Conservation (phyloP, 176 grass and related monocot species). For the Raddia guianensis region DNA sequence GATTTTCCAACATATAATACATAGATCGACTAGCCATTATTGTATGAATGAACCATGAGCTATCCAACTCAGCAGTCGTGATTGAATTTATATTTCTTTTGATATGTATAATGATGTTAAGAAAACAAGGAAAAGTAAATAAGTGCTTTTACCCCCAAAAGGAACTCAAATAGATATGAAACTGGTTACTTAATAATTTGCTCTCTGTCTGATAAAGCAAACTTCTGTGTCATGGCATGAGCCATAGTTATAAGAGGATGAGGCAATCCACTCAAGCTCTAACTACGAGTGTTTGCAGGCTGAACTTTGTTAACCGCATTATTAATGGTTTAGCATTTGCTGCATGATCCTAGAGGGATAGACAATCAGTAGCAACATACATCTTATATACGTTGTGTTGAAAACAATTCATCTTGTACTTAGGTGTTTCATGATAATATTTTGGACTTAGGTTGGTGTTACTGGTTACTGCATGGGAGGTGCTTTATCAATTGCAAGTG, state of each 20-base stretch:
- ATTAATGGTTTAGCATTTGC: not conserved
- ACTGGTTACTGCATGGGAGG: slow-evolving; percentile 95
- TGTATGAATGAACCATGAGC: not conserved
- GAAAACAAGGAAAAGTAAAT: not conserved
- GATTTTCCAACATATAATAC: not conserved
- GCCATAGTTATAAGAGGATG: not conserved
- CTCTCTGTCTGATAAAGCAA: not conserved
- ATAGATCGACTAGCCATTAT: not conserved
- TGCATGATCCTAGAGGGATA: not conserved
- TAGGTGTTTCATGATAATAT: slow-evolving; percentile 9
- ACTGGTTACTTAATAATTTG: not conserved
- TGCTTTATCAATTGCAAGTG: slow-evolving; percentile 88
- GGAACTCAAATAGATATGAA: not conserved
- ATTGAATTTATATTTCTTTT: not conserved
- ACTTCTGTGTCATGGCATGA: not conserved
- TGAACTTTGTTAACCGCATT: not conserved
- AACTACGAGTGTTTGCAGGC: not conserved
- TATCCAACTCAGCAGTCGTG: not conserved
- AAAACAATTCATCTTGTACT: slow-evolving; percentile 8
- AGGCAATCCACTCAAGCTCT: not conserved
- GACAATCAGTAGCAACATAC: not conserved
- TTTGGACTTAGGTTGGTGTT: slow-evolving; percentile 72
- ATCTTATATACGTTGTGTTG: not conserved
- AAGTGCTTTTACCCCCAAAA: not conserved
- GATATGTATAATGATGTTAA: not conserved